These are phyloP conservation scores for Globisporangium takayamanum DNA, from an alignment of 352 stramenopile species.

Conservation along the genomic window DNA sequence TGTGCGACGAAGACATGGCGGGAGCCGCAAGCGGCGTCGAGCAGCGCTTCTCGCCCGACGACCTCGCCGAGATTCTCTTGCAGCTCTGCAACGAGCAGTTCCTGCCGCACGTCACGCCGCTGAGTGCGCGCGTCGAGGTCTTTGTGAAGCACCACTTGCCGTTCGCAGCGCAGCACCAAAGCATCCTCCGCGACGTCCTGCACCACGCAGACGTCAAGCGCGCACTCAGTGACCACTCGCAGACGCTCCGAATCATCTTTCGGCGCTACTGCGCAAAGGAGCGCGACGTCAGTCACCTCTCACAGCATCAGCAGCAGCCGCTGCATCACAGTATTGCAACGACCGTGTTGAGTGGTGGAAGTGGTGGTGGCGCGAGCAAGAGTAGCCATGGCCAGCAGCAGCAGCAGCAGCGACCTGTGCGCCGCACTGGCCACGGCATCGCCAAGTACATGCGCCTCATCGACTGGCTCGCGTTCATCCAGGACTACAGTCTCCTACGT, in stretches of 20 bases:
- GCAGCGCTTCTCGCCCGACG: slow-evolving; percentile 53
- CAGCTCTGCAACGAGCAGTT: slow-evolving; percentile 81
- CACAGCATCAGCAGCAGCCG: slow-evolving; percentile 11
- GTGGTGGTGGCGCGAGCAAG: background rate
- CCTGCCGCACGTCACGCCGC: slow-evolving; percentile 30
- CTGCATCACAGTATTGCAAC: slow-evolving; percentile 8
- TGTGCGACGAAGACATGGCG: slow-evolving; percentile 46
- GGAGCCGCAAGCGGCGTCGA: slow-evolving; percentile 27
- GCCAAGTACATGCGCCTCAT: slow-evolving; percentile 59
- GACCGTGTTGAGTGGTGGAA: background rate
- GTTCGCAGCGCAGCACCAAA: slow-evolving; percentile 42
- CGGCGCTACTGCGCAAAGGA: slow-evolving; percentile 70
- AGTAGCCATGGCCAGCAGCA: background rate
- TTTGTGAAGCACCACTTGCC: slow-evolving; percentile 48
- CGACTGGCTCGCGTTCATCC: slow-evolving; percentile 65
- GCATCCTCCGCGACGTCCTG: slow-evolving; percentile 48
- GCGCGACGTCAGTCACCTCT: slow-evolving; percentile 28
- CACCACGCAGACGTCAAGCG: slow-evolving; percentile 48
- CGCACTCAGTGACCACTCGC: slow-evolving; percentile 41
- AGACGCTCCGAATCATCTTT: slow-evolving; percentile 62
- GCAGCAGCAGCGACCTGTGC: background rate
- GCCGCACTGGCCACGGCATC: slow-evolving; percentile 25
- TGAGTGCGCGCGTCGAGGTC: slow-evolving; percentile 59
- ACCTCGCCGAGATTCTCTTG: slow-evolving; percentile 56
- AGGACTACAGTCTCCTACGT: slow-evolving; percentile 62